Conservation (phyloP, 192 early-diverging fungal genomes). For the Coemansia sp. region DNA sequence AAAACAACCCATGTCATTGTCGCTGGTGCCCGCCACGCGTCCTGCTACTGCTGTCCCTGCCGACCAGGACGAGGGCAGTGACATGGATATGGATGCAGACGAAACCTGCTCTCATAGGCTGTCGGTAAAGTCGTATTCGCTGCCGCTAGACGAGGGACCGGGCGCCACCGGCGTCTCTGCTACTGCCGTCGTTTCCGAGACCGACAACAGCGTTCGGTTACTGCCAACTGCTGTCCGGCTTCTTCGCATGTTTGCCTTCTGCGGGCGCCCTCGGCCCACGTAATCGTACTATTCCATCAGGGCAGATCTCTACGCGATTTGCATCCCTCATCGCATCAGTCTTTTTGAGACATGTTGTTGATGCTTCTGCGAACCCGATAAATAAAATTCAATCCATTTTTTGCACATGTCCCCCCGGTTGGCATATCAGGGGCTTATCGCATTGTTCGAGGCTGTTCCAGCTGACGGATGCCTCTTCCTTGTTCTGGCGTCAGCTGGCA, state of each 20-base stretch:
- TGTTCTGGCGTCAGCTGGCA: too few relatives aligned
- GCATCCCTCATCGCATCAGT: not conserved
- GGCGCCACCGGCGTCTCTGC: not conserved
- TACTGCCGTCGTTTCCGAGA: slow-evolving; percentile 1
- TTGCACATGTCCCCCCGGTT: too few relatives aligned
- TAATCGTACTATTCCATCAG: not conserved
- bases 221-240: slow-evolving; percentile 25
- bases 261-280: slow-evolving; percentile 16
- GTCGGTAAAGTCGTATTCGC: not conserved
- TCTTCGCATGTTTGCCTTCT: slow-evolving; percentile 28
- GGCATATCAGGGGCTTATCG: too few relatives aligned
- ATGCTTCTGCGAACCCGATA: too few relatives aligned
- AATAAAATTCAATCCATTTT: too few relatives aligned
- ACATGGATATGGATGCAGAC: too few relatives aligned
- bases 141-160: not conserved
- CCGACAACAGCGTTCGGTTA: slow-evolving; percentile 15
- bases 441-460: too few relatives aligned
- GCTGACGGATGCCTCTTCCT: too few relatives aligned
- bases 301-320: not conserved
- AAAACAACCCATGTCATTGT: slow-evolving; percentile 21
- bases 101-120: not conserved
- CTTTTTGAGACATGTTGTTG: not conserved
- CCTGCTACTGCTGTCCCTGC: slow-evolving; percentile 5
- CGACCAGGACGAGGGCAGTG: not conserved
- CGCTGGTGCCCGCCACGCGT: slow-evolving; percentile 2